phyloP scores from a whole-genome alignment of 441 rosid species.

The Mallotus japonicus region DNA sequence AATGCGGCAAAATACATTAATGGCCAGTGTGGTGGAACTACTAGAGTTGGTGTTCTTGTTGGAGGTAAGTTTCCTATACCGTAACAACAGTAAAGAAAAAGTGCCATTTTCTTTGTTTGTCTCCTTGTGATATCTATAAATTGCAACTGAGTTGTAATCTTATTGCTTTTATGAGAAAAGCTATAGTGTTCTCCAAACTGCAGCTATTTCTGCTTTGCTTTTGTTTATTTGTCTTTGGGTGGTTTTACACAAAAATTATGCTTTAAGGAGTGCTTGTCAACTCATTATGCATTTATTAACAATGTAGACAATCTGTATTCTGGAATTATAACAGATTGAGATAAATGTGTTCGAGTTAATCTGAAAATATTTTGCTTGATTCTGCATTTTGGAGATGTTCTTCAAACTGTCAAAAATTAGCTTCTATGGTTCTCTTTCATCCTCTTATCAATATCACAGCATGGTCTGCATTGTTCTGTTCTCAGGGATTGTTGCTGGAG shows the following conservation, averaged over 20 bases:
- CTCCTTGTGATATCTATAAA: background rate
- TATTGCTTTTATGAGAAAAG: background rate
- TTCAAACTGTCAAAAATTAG: background rate
- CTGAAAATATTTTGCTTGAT: background rate
- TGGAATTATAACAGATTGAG: no score
- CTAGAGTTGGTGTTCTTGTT: slow-evolving; percentile 47
- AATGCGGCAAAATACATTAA: slow-evolving; percentile 36
- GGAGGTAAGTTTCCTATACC: slow-evolving; percentile 49
- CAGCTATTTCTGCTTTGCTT: background rate
- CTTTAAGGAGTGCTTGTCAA: background rate
- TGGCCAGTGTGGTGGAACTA: slow-evolving; percentile 48
- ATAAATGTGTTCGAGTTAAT: no score
- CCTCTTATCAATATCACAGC: no score
- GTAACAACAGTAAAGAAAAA: background rate
- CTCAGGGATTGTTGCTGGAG: slow-evolving; percentile 63
- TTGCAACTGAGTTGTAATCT: background rate
- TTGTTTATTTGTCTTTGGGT: background rate
- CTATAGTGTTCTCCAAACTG: background rate
- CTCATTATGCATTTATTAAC: background rate
- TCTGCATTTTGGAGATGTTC: background rate
- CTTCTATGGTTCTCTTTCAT: background rate
- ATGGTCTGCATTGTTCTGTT: slow-evolving; percentile 11
- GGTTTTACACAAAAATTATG: background rate
- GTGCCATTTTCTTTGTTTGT: background rate
- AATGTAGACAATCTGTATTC: background rate